Base-by-base conservation (phyloP, 257 asterid species). In the Mentha longifolia region DNA sequence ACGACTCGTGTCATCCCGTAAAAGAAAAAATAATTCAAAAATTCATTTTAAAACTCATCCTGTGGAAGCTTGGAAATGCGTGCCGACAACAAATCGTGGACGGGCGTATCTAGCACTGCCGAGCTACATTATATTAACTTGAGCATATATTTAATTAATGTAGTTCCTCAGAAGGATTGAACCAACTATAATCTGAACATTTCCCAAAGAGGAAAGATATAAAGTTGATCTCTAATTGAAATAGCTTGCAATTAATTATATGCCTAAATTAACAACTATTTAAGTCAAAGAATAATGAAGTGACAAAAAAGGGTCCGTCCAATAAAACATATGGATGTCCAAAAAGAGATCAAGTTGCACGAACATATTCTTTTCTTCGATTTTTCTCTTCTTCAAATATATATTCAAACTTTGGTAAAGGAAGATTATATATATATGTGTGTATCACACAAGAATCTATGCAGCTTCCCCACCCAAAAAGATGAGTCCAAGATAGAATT, bases 131-230 rank as follows among this genome's bases (percentile, higher is more conserved):
- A 28, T 28, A 28, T 28, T 28, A 28, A 28, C 31, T 28, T 28
- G 31, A 28, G 10, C 61, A 22, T 0, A 8, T 22, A 22, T 22
- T 71, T 56, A 58, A 15, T 31, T 19, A 39, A 12, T 50, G 52
- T 16, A 72, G 20, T 17, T 2, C n/a, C 15, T 33, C 19, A 15
- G 4, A 41, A 12, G 68, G 17, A n/a, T 30, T 37, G 51, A 15
- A 54, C 20, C 16, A 28, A 3, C 13, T 14, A 47, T 15, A 30
- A 17, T 22, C 25, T 45, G 19, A 50, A 20, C 7, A 37, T 74
- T 65, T 52, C 81, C 81, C 5, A 61, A 78, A 65, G 30, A 30
- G 80, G 84, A 76, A 82, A 73, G 76, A 68, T 72, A 37, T 62
- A 47, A 58, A 73, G 78, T 7, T 5, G 9, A 22, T n/a, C n/a